A percentile compares a stretch with the other conserved stretches of the same genome.
These are phyloP conservation scores for Calonectria hawksworthii DNA, from an alignment of 2,329 filamentous ascomycete genomes.

Conservation along the genomic window DNA sequence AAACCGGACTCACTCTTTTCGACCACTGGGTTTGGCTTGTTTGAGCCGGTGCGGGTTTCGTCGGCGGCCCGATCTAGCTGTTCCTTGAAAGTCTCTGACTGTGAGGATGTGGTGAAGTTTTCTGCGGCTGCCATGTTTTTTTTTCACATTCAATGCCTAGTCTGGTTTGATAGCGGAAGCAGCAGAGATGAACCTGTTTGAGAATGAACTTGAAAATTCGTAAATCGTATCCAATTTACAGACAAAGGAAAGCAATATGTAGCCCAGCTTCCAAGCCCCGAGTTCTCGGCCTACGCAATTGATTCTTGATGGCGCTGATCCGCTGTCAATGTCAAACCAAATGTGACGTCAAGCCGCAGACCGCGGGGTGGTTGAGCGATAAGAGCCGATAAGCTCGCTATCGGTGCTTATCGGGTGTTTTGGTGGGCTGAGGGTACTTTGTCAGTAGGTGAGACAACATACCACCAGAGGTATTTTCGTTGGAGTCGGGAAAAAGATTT, in stretches of 20 bases:
- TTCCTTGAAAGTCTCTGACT: constrained; percentile 55
- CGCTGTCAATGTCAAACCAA: neutral
- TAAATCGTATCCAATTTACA: neutral
- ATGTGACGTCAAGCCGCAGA: constrained; percentile 43
- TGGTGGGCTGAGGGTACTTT: constrained; percentile 40
- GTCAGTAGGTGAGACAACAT: constrained; percentile 25
- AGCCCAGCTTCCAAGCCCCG: neutral
- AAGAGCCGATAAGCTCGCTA: constrained; percentile 40
- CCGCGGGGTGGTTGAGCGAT: constrained; percentile 30
- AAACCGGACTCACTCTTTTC: constrained; percentile 56
- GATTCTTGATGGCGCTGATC: constrained; percentile 12
- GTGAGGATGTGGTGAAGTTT: constrained; percentile 22
- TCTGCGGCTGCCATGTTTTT: constrained; percentile 37
- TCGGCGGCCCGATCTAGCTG: constrained; percentile 60
- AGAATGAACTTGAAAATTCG: neutral
- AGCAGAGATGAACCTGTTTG: neutral
- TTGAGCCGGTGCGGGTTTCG: constrained; percentile 47
- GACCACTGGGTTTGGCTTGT: constrained; percentile 53
- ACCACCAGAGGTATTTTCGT: constrained; percentile 41
- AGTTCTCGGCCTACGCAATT: constrained; percentile 42
- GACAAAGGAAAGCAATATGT: neutral
- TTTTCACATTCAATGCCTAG: constrained; percentile 3
- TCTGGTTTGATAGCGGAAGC: neutral
- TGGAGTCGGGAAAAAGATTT: neutral
- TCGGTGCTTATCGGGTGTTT: constrained; percentile 40